Base-by-base conservation (phyloP, 2,329 filamentous ascomycete genomes). In the Westerdykella sp. region DNA sequence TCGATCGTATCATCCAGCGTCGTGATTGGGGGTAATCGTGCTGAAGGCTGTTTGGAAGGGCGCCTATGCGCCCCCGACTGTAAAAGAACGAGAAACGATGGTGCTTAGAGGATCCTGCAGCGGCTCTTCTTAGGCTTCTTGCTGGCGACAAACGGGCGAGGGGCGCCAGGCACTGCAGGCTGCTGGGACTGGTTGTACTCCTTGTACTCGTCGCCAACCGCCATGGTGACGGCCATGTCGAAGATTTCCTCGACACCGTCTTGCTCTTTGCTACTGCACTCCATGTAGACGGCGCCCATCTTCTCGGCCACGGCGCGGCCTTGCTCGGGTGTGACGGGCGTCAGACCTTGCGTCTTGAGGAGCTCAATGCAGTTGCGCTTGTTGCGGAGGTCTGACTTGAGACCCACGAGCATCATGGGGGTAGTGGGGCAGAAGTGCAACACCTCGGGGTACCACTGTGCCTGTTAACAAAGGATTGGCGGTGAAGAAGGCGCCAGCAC, bases 191-290 rank as follows among this genome's bases (percentile, higher is more conserved):
- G 18, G 4, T 6, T 21, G 18, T 21, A 21, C 42, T 51, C 48
- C 47, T 63, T 65, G 49, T 63, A 57, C 50, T 69, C 87, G 59
- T 89, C 87, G 53, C 84, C 81, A 22, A 98, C 87, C 25, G 93
- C 89, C 40, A 86, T 91, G 60, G 90, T 81, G 63, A 98, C 90
- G 43, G 93, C 93, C 49, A 81, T 77, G 67, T 94, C 85, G 69
- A 98, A 98, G 63, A 97, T 93, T 61, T 97, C 91, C 66, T 97
- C 88, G 37, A 98, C 91, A 44, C 93, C 93, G 42, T 78, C 81
- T 84, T 95, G 93, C 71, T 96, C 93, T 72, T 97, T 97, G 70
- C 88, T 95, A 66, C 89, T 95, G 77, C 93, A 98, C 73, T 98
- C 93, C 80, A 95, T 91, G 73, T 98, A 98, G 62, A 83, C 78